phyloP scores from a whole-genome alignment of 2,329 filamentous ascomycete genomes.

The Exophiala aquamarina region DNA sequence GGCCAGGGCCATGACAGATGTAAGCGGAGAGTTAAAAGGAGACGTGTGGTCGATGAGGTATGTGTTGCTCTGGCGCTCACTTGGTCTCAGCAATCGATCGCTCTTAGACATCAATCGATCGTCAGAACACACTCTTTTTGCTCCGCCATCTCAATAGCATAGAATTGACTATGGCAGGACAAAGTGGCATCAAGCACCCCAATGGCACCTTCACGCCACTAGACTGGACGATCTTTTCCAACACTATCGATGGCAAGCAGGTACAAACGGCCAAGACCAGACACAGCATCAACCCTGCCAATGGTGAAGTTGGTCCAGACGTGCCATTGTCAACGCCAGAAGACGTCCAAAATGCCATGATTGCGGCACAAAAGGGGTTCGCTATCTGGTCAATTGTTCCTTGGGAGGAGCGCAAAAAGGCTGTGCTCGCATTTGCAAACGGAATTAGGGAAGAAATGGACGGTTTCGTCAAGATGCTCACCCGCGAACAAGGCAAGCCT shows the following conservation, averaged over 20 bases:
- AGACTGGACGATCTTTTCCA: conserved; percentile 37
- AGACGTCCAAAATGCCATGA: conserved; percentile 52
- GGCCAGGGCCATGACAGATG: too few species aligned
- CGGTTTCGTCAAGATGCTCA: conserved; percentile 36
- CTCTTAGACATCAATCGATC: too few species aligned
- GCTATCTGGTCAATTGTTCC: conserved; percentile 44
- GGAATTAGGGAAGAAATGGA: conserved; percentile 35
- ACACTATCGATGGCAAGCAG: conserved; percentile 45
- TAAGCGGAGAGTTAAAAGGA: too few species aligned
- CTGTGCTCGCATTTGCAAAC: conserved; percentile 32
- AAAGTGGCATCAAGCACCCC: too few species aligned
- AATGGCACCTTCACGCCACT: not conserved
- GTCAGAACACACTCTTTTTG: too few species aligned
- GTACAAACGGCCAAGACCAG: too few species aligned
- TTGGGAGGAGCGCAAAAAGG: conserved; percentile 32
- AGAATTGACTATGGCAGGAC: too few species aligned
- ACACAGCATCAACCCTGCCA: conserved; percentile 45
- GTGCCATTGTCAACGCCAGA: conserved; percentile 49
- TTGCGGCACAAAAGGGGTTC: conserved; percentile 46
- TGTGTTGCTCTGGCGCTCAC: too few species aligned
- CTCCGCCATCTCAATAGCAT: too few species aligned
- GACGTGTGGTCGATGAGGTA: too few species aligned
- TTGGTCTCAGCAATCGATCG: too few species aligned
- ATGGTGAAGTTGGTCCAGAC: conserved; percentile 46
- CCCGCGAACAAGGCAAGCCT: conserved; percentile 41